These are phyloP conservation scores for Pulveroboletus sp. DNA, from an alignment of 768 basidiomycete genomes.

Conservation along the genomic window DNA sequence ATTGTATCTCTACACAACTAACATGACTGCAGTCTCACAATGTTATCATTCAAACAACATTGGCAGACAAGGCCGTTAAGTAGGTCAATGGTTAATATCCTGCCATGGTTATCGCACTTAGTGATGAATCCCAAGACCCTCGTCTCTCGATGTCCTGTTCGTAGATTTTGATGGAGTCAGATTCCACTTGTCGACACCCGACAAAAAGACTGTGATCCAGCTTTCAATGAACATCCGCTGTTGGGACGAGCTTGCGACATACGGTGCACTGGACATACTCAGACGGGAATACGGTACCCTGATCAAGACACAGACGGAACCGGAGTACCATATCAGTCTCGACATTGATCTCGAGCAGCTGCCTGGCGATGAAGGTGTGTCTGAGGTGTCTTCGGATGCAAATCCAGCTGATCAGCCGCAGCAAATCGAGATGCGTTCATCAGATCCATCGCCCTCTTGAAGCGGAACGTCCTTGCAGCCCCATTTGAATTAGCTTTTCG, in stretches of 20 bases:
- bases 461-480: constrained; percentile 91
- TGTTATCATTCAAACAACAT: constrained; percentile 87
- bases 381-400: background rate
- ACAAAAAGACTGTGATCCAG: constrained; percentile 75
- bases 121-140: constrained; percentile 57
- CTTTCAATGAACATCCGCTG: constrained; percentile 97
- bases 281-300: constrained; percentile 79
- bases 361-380: constrained; percentile 75
- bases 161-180: constrained; percentile 98
- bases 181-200: constrained; percentile 88
- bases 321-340: constrained; percentile 87
- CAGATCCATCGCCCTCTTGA: constrained; percentile 77
- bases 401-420: constrained; percentile 31
- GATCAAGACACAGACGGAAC: constrained; percentile 66
- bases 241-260: constrained; percentile 89
- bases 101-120: constrained; percentile 3
- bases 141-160: constrained; percentile 90
- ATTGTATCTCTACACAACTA: background rate
- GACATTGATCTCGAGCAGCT: constrained; percentile 84
- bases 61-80: constrained; percentile 86
- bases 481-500: constrained; percentile 90
- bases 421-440: constrained; percentile 81
- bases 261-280: constrained; percentile 81
- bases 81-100: constrained; percentile 34
- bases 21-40: constrained; percentile 68